Conservation (phyloP, 2,329 filamentous ascomycete genomes). For the Daldinia sp. region DNA sequence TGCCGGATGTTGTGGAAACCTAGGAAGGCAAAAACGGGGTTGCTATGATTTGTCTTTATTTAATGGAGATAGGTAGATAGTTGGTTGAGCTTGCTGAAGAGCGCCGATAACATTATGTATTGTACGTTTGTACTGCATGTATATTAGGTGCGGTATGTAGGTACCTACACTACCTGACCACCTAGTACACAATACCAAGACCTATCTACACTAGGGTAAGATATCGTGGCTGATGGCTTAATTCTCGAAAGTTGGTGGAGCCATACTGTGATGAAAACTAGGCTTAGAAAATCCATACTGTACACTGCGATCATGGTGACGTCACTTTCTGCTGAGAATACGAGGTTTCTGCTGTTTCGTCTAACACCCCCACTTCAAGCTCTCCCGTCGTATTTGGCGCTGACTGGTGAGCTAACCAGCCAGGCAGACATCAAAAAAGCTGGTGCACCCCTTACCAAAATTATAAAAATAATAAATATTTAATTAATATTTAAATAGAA, state of each 20-base stretch:
- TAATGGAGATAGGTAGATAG: slow-evolving; percentile 16
- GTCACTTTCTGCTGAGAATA: slow-evolving; percentile 34
- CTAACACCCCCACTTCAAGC: slow-evolving; percentile 25
- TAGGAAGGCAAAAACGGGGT: slow-evolving; percentile 7
- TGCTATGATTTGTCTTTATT: slow-evolving; percentile 9
- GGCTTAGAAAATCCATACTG: slow-evolving; percentile 14
- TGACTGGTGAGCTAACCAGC: neutral
- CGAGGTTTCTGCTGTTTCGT: slow-evolving; percentile 32
- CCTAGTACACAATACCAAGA: neutral
- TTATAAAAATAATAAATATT: slow-evolving; percentile 1
- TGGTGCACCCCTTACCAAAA: too few relatives aligned
- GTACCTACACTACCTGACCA: neutral
- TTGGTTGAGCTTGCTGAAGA: neutral
- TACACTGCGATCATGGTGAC: slow-evolving; percentile 32
- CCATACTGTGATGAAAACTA: slow-evolving; percentile 4
- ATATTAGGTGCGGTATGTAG: neutral
- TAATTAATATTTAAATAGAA: neutral
- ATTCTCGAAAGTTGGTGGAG: slow-evolving; percentile 20
- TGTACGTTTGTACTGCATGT: neutral
- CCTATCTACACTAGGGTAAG: slow-evolving; percentile 1
- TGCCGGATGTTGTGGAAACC: slow-evolving; percentile 19
- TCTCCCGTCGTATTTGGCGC: neutral
- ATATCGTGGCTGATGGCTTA: slow-evolving; percentile 34
- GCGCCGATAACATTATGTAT: slow-evolving; percentile 11
- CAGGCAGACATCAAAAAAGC: neutral